Base-by-base conservation (phyloP, 1,284 basidiomycete genomes). In the Marasmius fiardii region DNA sequence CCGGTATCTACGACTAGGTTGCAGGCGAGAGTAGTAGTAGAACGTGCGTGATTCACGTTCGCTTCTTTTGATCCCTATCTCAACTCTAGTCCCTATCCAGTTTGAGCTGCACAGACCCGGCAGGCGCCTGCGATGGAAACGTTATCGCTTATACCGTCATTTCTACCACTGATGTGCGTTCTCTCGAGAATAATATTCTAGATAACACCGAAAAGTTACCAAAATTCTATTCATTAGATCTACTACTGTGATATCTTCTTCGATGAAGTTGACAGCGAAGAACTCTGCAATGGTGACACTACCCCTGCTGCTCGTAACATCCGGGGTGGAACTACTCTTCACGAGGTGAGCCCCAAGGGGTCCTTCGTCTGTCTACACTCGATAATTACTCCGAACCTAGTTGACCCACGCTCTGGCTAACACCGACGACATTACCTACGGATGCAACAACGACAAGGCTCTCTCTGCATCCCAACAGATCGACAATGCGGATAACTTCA, bases 401-500 rank as follows among this genome's bases (percentile, higher is more conserved):
- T 59, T 68, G 39, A 68, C 63, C 14, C 65, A 66, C 53, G 63
- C 65, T 4, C 37, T 60, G 16, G 55, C 62, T 43, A 58, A 57
- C 55, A 67, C 65, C 11, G 57, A 51, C 20, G 65, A 66, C 23
- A 60, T 68, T 43, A 64, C 61, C 26, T 66, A 68, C 54, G 65
- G 66, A 28, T 68, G 66, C 60, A 52, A 60, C 34, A 61, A 52
- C 39, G 65, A 67, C 57, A 60, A 63, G 61, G 55, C 60, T 52
- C 62, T 45, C 56, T 55, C 51, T 51, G 53, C 60, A 57, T 59
- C 48, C 35, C 57, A 55, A 45, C 54, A 48, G 56, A 58, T 51
- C 16, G 39, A 35, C 51, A 68, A 68, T 53, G 66, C 66, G 16
- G 66, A 68, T 56, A 67, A 67, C 60, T 68, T 64, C 60, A 68